phyloP scores from a whole-genome alignment of 2,329 filamentous ascomycete species.

The Fusarium cicatricum region DNA sequence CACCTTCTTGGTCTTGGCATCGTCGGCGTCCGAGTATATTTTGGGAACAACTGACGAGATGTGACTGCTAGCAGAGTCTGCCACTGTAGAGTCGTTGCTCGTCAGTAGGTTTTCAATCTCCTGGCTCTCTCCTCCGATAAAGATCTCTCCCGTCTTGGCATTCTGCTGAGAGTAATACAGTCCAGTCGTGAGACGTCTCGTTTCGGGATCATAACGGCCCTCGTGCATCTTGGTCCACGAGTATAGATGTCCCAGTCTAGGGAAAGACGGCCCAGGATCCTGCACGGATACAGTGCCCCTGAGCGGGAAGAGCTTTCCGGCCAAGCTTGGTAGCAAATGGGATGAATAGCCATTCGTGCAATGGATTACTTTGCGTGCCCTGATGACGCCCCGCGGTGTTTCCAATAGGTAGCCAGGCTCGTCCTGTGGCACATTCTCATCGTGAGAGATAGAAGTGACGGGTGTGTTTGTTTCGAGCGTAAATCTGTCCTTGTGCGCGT shows the following conservation, averaged over 20 bases:
- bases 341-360: constrained; percentile 63
- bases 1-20: constrained; percentile 40
- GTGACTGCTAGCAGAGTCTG: constrained; percentile 44
- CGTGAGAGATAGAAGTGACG: constrained; percentile 33
- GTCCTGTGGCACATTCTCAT: background rate
- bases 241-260: constrained; percentile 37
- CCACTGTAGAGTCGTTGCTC: constrained; percentile 53
- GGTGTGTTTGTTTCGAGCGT: constrained; percentile 50
- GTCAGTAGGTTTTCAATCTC: constrained; percentile 50
- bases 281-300: constrained; percentile 60
- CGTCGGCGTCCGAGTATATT: constrained; percentile 39
- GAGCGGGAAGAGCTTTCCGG: constrained; percentile 52
- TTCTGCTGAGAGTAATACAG: constrained; percentile 42
- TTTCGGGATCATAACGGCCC: constrained; percentile 56
- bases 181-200: constrained; percentile 47
- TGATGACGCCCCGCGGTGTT: constrained; percentile 56
- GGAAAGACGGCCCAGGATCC: constrained; percentile 46
- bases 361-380: constrained; percentile 59
- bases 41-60: constrained; percentile 49
- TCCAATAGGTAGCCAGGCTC: constrained; percentile 49
- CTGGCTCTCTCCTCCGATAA: constrained; percentile 60
- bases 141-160: constrained; percentile 51
- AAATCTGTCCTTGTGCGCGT: constrained; percentile 41
- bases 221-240: constrained; percentile 59
- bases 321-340: constrained; percentile 58